phyloP scores from a whole-genome alignment of 2,329 filamentous ascomycete species.

The Fusarium palustre region DNA sequence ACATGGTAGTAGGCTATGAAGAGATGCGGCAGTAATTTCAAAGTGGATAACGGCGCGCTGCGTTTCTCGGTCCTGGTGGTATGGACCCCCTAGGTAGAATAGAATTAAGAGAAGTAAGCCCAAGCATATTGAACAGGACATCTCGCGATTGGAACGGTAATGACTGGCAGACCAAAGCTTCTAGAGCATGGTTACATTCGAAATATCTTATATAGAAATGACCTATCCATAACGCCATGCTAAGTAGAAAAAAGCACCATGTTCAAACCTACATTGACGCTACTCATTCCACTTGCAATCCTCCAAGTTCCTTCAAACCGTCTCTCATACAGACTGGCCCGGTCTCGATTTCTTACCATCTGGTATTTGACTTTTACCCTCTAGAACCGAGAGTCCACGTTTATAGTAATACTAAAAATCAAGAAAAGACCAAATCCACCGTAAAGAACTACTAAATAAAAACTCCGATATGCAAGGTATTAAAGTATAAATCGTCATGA shows the following conservation, averaged over 20 bases:
- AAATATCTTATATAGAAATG: constrained; percentile 11
- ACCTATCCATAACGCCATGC: constrained; percentile 30
- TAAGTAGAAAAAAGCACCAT: constrained; percentile 20
- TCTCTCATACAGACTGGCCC: constrained; percentile 3
- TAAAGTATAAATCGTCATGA: constrained; percentile 43
- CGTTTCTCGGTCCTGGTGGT: too few species aligned
- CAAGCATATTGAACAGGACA: background rate
- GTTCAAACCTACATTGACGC: constrained; percentile 8
- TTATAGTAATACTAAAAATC: background rate
- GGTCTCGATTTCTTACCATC: background rate
- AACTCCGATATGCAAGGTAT: constrained; percentile 40
- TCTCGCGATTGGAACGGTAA: background rate
- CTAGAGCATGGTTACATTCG: background rate
- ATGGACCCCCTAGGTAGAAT: too few species aligned
- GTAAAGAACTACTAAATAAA: constrained; percentile 7
- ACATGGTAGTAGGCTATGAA: too few species aligned
- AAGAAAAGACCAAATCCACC: constrained; percentile 25
- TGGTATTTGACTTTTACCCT: background rate
- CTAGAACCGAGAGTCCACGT: constrained; percentile 6
- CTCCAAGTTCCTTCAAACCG: background rate
- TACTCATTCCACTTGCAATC: constrained; percentile 3
- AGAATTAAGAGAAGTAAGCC: background rate
- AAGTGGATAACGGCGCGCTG: too few species aligned
- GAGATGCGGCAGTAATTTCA: too few species aligned
- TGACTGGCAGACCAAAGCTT: background rate